These are phyloP conservation scores for Aspergillus sp. DNA, from an alignment of 2,329 filamentous ascomycete species.

Conservation along the genomic window DNA sequence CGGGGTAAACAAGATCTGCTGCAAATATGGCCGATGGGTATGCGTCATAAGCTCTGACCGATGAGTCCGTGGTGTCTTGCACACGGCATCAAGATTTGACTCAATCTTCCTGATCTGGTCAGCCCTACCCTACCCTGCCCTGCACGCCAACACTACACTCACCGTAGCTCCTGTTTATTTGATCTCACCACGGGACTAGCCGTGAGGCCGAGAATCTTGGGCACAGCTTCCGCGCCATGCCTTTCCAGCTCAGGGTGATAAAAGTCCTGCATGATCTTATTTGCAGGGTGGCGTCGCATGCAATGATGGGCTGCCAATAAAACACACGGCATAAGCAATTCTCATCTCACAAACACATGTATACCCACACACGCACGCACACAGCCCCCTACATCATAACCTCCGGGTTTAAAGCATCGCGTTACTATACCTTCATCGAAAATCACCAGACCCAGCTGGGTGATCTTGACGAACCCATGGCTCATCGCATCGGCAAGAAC, in stretches of 20 bases:
- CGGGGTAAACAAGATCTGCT: slow-evolving; percentile 26
- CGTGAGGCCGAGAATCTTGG: slow-evolving; percentile 74
- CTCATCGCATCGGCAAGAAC: slow-evolving; percentile 72
- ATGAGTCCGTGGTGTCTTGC: slow-evolving; percentile 68
- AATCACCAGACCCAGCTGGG: slow-evolving; percentile 66
- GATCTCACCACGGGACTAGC: slow-evolving; percentile 74
- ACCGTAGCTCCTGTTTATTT: slow-evolving; percentile 57
- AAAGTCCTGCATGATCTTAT: slow-evolving; percentile 71
- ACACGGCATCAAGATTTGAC: slow-evolving; percentile 67
- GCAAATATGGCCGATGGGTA: slow-evolving; percentile 63
- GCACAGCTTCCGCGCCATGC: slow-evolving; percentile 45
- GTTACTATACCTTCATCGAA: slow-evolving; percentile 73
- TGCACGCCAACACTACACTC: slow-evolving; percentile 12
- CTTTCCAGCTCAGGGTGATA: slow-evolving; percentile 57
- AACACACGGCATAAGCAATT: neutral
- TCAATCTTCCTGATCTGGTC: slow-evolving; percentile 58
- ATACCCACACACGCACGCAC: neutral
- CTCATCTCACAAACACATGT: too few relatives aligned
- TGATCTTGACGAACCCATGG: slow-evolving; percentile 72
- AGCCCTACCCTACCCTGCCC: slow-evolving; percentile 4
- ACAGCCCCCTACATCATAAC: too few relatives aligned
- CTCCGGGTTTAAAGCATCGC: too few relatives aligned
- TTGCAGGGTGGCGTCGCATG: slow-evolving; percentile 62
- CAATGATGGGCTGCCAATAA: slow-evolving; percentile 68
- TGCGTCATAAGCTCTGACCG: slow-evolving; percentile 68